These are phyloP conservation scores for Penicillium thymicola DNA, from an alignment of 2,329 filamentous ascomycete genomes.

Conservation along the genomic window DNA sequence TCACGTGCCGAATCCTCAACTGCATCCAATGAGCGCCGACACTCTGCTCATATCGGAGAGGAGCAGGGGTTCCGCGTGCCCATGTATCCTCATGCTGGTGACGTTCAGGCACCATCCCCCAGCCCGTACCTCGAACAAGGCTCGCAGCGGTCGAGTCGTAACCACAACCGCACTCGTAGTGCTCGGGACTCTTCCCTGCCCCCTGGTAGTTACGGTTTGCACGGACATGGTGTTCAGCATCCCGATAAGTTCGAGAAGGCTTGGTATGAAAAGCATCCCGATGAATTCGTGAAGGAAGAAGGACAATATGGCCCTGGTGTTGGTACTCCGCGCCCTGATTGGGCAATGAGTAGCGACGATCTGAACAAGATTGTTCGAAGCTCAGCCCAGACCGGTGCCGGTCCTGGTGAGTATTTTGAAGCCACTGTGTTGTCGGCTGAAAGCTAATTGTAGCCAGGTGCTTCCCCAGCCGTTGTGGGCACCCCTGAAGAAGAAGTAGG, in stretches of 20 bases:
- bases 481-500: conserved; percentile 90
- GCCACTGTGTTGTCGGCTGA: background rate
- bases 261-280: conserved; percentile 90
- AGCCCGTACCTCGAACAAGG: conserved; percentile 54
- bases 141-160: conserved; percentile 46
- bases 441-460: conserved; percentile 51
- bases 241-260: conserved; percentile 83
- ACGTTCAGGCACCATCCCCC: conserved; percentile 92
- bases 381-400: conserved; percentile 53
- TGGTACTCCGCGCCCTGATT: conserved; percentile 63
- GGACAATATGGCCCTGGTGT: conserved; percentile 60
- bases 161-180: conserved; percentile 70
- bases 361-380: conserved; percentile 84
- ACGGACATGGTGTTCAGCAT: conserved; percentile 74
- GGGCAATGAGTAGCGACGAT: conserved; percentile 83
- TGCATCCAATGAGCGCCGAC: conserved; percentile 51
- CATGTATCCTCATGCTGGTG: conserved; percentile 87
- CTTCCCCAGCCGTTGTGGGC: conserved; percentile 59
- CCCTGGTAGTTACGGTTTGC: conserved; percentile 87
- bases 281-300: conserved; percentile 71
- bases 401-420: conserved; percentile 48
- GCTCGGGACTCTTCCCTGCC: conserved; percentile 68
- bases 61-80: conserved; percentile 92
- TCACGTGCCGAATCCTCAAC: conserved; percentile 49
- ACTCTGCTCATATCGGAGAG: conserved; percentile 61